A percentile compares a stretch with the other conserved stretches of the same genome.
Evolutionary conservation across 148 eudicot genomes (phyloP).

Genomic region (Amaranthus palmeri): DNA sequence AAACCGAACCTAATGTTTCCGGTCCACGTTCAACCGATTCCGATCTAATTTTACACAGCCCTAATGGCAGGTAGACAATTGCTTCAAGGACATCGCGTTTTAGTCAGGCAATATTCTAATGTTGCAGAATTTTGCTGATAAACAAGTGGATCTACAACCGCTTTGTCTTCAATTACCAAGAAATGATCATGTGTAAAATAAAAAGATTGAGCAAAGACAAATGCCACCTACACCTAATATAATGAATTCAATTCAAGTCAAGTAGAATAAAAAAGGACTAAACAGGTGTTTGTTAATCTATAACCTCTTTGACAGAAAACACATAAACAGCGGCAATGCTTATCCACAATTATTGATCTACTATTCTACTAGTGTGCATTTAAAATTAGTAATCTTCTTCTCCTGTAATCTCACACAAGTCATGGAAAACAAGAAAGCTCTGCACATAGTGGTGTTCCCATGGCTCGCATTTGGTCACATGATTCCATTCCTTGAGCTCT

Average conservation of each 20-base stretch:
- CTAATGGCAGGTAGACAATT: too few species aligned
- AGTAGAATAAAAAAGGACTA: neutral
- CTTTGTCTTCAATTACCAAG: neutral
- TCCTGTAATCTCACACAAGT: neutral
- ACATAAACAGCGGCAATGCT: neutral
- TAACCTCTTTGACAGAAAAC: neutral
- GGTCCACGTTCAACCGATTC: too few species aligned
- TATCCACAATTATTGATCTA: neutral
- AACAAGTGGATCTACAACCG: too few species aligned
- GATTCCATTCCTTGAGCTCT: conserved; percentile 30
- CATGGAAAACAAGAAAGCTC: conserved; percentile 7
- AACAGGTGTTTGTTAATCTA: conserved; percentile 4
- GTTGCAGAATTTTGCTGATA: too few species aligned
- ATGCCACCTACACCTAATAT: neutral
- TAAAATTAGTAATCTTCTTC: neutral
- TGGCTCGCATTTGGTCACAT: conserved; percentile 40
- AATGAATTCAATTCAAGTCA: neutral
- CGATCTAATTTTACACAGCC: too few species aligned
- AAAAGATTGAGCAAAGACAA: neutral
- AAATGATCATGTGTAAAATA: neutral
- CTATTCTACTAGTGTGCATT: neutral
- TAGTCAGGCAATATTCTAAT: too few species aligned
- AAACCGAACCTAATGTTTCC: too few species aligned
- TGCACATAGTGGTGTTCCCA: conserved; percentile 35
- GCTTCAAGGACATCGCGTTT: too few species aligned